phyloP scores from a whole-genome alignment of 2,329 filamentous ascomycete species.

The Berkeleyomyces rouxiae region DNA sequence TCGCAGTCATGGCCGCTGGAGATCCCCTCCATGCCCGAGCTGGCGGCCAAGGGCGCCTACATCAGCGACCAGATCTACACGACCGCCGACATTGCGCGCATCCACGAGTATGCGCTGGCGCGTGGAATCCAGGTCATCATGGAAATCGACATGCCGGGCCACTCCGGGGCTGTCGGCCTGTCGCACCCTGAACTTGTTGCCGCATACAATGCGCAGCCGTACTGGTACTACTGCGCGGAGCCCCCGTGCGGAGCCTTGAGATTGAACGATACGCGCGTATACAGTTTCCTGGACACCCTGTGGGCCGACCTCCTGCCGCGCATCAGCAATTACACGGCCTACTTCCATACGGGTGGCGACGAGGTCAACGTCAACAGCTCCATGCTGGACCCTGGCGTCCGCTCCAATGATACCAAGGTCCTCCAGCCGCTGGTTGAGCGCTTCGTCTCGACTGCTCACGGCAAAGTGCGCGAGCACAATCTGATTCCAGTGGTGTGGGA shows the following conservation, averaged over 20 bases:
- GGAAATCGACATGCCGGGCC: conserved; percentile 69
- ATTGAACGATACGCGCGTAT: conserved; percentile 55
- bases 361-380: conserved; percentile 70
- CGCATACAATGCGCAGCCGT: conserved; percentile 41
- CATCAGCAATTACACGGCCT: conserved; percentile 47
- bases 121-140: conserved; percentile 56
- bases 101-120: conserved; percentile 54
- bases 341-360: conserved; percentile 80
- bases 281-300: conserved; percentile 53
- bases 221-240: conserved; percentile 42
- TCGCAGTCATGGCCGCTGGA: conserved; percentile 76
- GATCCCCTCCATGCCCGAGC: conserved; percentile 55
- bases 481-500: conserved; percentile 73
- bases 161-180: conserved; percentile 51
- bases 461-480: conserved; percentile 43
- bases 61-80: conserved; percentile 49
- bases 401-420: conserved; percentile 45
- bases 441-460: conserved; percentile 56
- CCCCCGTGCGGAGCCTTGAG: conserved; percentile 55
- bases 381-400: conserved; percentile 53
- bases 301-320: conserved; percentile 64
- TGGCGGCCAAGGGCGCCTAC: conserved; percentile 61
- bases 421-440: conserved; percentile 61
- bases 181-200: conserved; percentile 56
- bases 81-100: conserved; percentile 41